Conservation (phyloP, 2,329 filamentous ascomycete genomes). For the Colletotrichum sp. region DNA sequence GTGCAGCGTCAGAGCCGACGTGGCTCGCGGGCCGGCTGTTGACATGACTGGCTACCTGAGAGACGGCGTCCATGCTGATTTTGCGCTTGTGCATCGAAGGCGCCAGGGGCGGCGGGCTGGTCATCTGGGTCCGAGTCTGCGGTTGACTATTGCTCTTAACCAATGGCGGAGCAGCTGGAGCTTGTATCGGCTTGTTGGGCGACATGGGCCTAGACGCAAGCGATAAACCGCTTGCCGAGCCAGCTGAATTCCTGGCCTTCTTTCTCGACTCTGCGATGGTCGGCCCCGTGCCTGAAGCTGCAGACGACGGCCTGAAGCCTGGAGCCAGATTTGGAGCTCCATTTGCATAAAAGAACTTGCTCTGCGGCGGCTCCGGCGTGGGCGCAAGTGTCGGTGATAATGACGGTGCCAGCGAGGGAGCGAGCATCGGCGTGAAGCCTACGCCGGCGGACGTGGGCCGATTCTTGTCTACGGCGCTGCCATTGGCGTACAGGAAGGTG, state of each 20-base stretch:
- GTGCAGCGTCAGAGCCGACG: slow-evolving; percentile 23
- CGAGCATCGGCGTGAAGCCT: slow-evolving; percentile 8
- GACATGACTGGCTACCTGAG: slow-evolving; percentile 33
- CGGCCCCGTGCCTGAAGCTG: slow-evolving; percentile 46
- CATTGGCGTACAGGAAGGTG: slow-evolving; percentile 64
- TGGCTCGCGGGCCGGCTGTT: slow-evolving; percentile 26
- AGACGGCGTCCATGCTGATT: slow-evolving; percentile 47
- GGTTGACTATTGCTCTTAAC: slow-evolving; percentile 23
- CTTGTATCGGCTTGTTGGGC: slow-evolving; percentile 48
- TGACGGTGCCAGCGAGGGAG: slow-evolving; percentile 29
- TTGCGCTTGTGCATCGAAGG: slow-evolving; percentile 41
- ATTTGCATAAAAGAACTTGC: slow-evolving; percentile 80
- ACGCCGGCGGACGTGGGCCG: slow-evolving; percentile 34
- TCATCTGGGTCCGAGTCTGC: slow-evolving; percentile 32
- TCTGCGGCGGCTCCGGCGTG: slow-evolving; percentile 44
- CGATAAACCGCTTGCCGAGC: slow-evolving; percentile 24
- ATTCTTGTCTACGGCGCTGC: slow-evolving; percentile 41
- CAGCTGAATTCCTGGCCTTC: slow-evolving; percentile 26
- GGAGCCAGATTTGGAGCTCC: slow-evolving; percentile 58
- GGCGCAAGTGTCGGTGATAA: slow-evolving; percentile 39
- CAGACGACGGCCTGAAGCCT: slow-evolving; percentile 36
- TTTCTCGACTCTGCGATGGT: slow-evolving; percentile 50
- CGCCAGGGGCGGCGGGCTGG: slow-evolving; percentile 41
- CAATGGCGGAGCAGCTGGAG: neutral
- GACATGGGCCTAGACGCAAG: slow-evolving; percentile 51